Base-by-base conservation (phyloP, 768 basidiomycete species). In the Pleurotus cornucopiae region DNA sequence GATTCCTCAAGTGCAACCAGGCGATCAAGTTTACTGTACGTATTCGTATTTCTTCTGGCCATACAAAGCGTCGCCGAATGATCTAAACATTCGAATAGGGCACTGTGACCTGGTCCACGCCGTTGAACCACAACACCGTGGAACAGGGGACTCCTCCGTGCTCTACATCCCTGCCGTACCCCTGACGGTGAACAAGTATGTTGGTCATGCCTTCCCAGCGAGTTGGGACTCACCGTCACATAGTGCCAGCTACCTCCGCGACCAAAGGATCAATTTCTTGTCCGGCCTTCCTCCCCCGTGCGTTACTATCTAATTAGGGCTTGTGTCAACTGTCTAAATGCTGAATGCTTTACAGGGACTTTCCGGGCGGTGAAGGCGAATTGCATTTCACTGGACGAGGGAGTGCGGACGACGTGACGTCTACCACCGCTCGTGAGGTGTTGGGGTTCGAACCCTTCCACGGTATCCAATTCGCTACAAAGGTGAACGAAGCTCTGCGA, bases 21-120 rank as follows among this genome's bases (percentile, higher is more conserved):
- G 85, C 0, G 82, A 87, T 66, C 81, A 85, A 61, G 83, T 84
- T 13, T 81, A 81, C 54, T 83, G 81, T 82, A 54, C 49, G 69
- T 66, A 9, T 30, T 39, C 16, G 41, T 40, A 23, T 43, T 23
- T 2, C 41, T 23, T 5, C 23, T 4, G 30, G 7, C 7, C 6
- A 26, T 39, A 13, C 3, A 43, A 41, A 2, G 25, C 18, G 12
- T 13, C 16, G 5, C 25, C n/a, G 6, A 51, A 41, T 46, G 49
- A 56, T 13, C 23, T 48, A 11, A 53, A 37, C 21, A 3, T 14
- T 16, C 6, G 16, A 6, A 14, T 46, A 81, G 78, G 79, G 78
- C 79, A 80, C 56, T 81, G 80, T 44, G 83, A 84, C 60, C 67
- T 72, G 7, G 73, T 83, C 9, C 83, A 85, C 62, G 76, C 81